These are phyloP conservation scores for Penicillium thymicola DNA, from an alignment of 2,329 filamentous ascomycete species.

Conservation along the genomic window DNA sequence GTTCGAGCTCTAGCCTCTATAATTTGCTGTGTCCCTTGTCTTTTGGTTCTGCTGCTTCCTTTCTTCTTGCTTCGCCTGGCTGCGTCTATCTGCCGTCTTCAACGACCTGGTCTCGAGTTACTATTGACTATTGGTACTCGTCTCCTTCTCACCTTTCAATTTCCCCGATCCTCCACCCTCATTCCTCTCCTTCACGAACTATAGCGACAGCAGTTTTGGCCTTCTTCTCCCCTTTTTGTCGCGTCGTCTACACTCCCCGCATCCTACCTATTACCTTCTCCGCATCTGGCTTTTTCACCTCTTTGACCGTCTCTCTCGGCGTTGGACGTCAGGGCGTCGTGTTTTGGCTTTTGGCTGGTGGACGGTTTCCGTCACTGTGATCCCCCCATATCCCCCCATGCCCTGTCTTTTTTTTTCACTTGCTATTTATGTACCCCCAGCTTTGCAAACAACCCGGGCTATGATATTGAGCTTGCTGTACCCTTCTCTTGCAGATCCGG, in stretches of 20 bases:
- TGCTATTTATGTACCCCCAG: constrained; percentile 2
- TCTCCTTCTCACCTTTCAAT: neutral
- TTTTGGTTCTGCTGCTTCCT: constrained; percentile 1
- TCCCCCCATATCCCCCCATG: constrained; percentile 28
- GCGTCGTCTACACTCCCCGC: neutral
- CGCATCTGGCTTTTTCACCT: constrained; percentile 25
- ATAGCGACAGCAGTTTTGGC: constrained; percentile 15
- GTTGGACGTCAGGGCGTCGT: constrained; percentile 41
- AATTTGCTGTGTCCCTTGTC: neutral
- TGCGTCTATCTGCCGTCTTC: constrained; percentile 12
- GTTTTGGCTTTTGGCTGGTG: constrained; percentile 30
- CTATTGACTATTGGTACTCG: neutral
- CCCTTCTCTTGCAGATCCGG: constrained; percentile 9
- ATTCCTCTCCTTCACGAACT: constrained; percentile 18
- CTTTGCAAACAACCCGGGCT: constrained; percentile 10
- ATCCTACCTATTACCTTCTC: constrained; percentile 10
- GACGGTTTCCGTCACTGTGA: constrained; percentile 19
- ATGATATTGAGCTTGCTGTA: constrained; percentile 18
- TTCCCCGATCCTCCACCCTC: constrained; percentile 1
- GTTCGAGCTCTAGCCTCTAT: constrained; percentile 2
- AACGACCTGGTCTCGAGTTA: constrained; percentile 8
- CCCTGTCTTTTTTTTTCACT: constrained; percentile 12
- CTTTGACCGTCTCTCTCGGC: constrained; percentile 36
- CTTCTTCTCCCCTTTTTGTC: constrained; percentile 13
- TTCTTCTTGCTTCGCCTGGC: constrained; percentile 16